Base-by-base conservation (phyloP, 441 rosid species). In the Brassica balearica region DNA sequence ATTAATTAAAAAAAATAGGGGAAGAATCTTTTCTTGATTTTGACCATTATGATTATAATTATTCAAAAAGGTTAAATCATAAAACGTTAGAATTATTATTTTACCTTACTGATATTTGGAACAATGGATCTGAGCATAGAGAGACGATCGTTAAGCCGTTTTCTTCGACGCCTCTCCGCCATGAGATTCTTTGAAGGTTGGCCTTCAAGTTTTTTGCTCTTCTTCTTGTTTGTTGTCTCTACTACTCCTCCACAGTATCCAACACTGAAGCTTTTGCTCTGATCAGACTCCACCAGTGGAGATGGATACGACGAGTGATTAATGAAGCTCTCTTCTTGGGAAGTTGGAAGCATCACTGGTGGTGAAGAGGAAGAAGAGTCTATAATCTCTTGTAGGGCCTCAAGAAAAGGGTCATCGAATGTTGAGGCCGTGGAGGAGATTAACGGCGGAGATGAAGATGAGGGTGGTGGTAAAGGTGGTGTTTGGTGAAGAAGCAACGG, bases 121-220 rank as follows among this genome's bases (percentile, higher is more conserved):
- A 29, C 34, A 29, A 29, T 29, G 34, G 34, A 29, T 29, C 34
- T 29, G 34, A 29, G 34, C 34, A 29, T 29, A 29, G 34, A 29
- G 34, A 29, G 34, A 29, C 34, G 34, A 29, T 29, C 34, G 34
- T 29, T 29, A 29, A 29, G 34, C 34, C 34, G 34, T 29, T 95
- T 95, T 65, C 98, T 90, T 72, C 98, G 84, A 51, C 98, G 90
- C 58, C 97, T 86, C 82, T 94, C 97, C 0, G 98, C 98, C 97
- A 94, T 94, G 51, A 94, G 79, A 82, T 94, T 94, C 89, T 94
- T 94, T 3, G 98, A 94, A 11, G 98, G 98, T 79, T 94, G 97
- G 9, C 98, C 98, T 72, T 89, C 93, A 53, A 87, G 36, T 68
- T 84, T 92, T 84, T 87, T 92, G 11, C 84, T 70, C 84, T 82